These are phyloP conservation scores for Mycena citricolor DNA, from an alignment of 1,284 basidiomycete species.

Conservation along the genomic window DNA sequence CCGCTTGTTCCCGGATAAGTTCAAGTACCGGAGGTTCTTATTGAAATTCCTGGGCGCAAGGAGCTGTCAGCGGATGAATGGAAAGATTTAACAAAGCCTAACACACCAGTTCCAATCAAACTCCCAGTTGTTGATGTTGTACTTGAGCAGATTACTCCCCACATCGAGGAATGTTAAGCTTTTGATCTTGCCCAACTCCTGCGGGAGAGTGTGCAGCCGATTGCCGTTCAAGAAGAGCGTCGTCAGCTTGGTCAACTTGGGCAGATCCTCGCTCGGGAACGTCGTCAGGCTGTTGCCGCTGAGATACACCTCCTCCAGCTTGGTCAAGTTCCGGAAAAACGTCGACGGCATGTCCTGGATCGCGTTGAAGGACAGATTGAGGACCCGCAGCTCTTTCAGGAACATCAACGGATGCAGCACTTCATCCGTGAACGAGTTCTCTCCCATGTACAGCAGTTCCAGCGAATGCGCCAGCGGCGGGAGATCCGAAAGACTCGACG, in stretches of 20 bases:
- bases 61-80: constrained; percentile 6
- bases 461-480: constrained; percentile 76
- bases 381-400: constrained; percentile 74
- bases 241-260: constrained; percentile 63
- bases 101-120: constrained; percentile 99
- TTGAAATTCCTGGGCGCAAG: constrained; percentile 87
- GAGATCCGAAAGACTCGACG: constrained; percentile 36
- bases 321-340: constrained; percentile 70
- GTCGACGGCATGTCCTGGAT: constrained; percentile 85
- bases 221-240: constrained; percentile 94
- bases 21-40: constrained; percentile 85
- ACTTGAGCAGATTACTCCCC: constrained; percentile 93
- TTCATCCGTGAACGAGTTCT: constrained; percentile 88
- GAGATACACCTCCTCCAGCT: constrained; percentile 86
- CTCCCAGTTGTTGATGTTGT: constrained; percentile 98
- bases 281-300: constrained; percentile 92
- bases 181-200: constrained; percentile 84
- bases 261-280: constrained; percentile 87
- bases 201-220: constrained; percentile 88
- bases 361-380: constrained; percentile 96
- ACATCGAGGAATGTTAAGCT: constrained; percentile 87
- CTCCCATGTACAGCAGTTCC: constrained; percentile 81
- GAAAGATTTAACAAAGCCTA: constrained; percentile 15
- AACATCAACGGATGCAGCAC: constrained; percentile 74
- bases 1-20: constrained; percentile 51